Percentiles rank a stretch among this genome's conserved stretches.
These are phyloP conservation scores for Polytrichum commune DNA, from an alignment of 225 moss, liverwort and hornwort species.

Conservation along the genomic window DNA sequence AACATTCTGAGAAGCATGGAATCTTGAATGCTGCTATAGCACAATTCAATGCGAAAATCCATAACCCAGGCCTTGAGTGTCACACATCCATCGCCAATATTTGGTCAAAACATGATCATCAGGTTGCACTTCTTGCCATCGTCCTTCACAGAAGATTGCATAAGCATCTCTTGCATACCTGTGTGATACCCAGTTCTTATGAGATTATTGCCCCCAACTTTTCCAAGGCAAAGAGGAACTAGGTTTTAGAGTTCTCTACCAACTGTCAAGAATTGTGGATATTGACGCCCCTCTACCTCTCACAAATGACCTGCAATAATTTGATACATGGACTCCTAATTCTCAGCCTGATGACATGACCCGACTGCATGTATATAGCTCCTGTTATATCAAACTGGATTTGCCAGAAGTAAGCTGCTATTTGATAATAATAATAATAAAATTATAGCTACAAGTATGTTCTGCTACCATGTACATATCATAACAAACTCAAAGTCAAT, in stretches of 20 bases:
- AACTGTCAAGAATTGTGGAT: not conserved
- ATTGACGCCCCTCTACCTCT: not conserved
- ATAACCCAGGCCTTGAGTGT: conserved; percentile 75
- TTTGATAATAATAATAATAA: too few relatives aligned
- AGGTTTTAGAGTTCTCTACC: not conserved
- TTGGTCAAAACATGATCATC: conserved; percentile 69
- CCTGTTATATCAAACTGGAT: too few relatives aligned
- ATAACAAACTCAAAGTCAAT: not conserved
- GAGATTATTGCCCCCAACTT: too few relatives aligned
- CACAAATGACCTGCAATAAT: not conserved
- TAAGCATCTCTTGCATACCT: conserved; percentile 98
- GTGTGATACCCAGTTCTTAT: not conserved
- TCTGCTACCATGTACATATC: not conserved
- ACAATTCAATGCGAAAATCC: conserved; percentile 28
- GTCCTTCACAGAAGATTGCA: conserved; percentile 97
- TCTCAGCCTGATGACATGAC: too few relatives aligned
- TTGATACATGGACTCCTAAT: too few relatives aligned
- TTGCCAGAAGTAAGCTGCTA: too few relatives aligned
- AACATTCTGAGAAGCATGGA: too few relatives aligned
- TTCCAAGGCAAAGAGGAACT: not conserved
- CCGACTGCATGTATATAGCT: too few relatives aligned
- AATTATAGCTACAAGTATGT: too few relatives aligned
- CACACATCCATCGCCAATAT: conserved; percentile 84
- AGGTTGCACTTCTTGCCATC: conserved; percentile 91
- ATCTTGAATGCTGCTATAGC: too few relatives aligned